These are phyloP conservation scores for Alternaria tenuissima DNA, from an alignment of 2,329 filamentous ascomycete species.

Conservation along the genomic window DNA sequence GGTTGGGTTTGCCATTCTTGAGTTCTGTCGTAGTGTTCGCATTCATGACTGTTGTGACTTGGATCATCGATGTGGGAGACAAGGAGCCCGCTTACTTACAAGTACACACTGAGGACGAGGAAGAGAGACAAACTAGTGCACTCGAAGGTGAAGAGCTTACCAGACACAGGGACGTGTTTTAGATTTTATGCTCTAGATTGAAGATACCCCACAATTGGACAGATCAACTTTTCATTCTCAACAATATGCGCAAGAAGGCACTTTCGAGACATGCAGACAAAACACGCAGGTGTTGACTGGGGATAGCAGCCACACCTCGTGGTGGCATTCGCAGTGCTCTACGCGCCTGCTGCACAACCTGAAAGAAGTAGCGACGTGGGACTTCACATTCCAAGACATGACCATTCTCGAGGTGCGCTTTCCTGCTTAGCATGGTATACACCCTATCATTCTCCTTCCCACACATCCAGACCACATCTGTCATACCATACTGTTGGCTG, in stretches of 20 bases:
- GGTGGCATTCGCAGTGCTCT: not conserved
- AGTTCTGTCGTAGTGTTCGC: slow-evolving; percentile 34
- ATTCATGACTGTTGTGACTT: slow-evolving; percentile 38
- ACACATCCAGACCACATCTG: not conserved
- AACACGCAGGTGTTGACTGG: not conserved
- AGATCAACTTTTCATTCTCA: not conserved
- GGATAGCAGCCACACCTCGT: not conserved
- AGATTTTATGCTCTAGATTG: not conserved
- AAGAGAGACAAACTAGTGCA: slow-evolving; percentile 19
- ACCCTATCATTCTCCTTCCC: not conserved
- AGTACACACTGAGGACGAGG: slow-evolving; percentile 27
- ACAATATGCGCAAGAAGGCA: not conserved
- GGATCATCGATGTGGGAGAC: slow-evolving; percentile 37
- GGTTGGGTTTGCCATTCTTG: slow-evolving; percentile 59
- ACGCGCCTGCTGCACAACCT: not conserved
- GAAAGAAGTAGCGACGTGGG: not conserved
- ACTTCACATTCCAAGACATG: not conserved
- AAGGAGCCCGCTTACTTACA: slow-evolving; percentile 31
- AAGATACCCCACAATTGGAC: not conserved
- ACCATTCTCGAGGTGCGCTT: not conserved
- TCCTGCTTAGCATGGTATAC: not conserved
- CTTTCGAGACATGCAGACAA: not conserved
- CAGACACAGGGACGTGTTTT: not conserved
- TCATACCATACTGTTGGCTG: slow-evolving; percentile 2
- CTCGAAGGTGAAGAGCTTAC: slow-evolving; percentile 20